Evolutionary conservation across 2,329 filamentous ascomycete genomes (phyloP).

Genomic region (Alternaria postmessia): DNA sequence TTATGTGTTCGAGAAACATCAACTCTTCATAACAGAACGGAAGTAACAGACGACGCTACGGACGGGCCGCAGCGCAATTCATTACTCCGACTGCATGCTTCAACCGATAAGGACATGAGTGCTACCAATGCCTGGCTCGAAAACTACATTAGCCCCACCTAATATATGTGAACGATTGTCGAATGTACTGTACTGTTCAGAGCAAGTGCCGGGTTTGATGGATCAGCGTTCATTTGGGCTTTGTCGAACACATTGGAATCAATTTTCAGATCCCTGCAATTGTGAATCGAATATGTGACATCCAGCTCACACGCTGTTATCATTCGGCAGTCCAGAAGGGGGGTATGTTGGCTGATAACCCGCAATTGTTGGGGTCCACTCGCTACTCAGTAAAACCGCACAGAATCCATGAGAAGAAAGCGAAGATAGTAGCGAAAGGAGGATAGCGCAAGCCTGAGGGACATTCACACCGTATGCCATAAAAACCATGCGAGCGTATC

Average conservation of each 20-base stretch:
- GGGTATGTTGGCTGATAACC: background rate
- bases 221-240: slow-evolving; percentile 14
- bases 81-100: background rate
- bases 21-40: background rate
- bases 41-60: background rate
- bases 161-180: background rate
- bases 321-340: background rate
- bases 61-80: background rate
- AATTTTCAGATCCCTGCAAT: slow-evolving; percentile 5
- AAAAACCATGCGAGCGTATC: background rate
- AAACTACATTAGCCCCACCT: slow-evolving; percentile 1
- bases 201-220: slow-evolving; percentile 15
- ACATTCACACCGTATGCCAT: background rate
- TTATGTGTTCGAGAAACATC: background rate
- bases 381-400: background rate
- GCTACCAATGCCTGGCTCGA: background rate
- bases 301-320: background rate
- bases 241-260: slow-evolving; percentile 7
- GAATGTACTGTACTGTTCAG: background rate
- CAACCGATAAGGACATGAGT: background rate
- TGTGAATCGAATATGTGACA: background rate
- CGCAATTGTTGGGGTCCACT: background rate
- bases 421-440: background rate
- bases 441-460: background rate
- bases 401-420: background rate